phyloP scores from a whole-genome alignment of 2,329 filamentous ascomycete species.

The Akanthomyces lecanii region DNA sequence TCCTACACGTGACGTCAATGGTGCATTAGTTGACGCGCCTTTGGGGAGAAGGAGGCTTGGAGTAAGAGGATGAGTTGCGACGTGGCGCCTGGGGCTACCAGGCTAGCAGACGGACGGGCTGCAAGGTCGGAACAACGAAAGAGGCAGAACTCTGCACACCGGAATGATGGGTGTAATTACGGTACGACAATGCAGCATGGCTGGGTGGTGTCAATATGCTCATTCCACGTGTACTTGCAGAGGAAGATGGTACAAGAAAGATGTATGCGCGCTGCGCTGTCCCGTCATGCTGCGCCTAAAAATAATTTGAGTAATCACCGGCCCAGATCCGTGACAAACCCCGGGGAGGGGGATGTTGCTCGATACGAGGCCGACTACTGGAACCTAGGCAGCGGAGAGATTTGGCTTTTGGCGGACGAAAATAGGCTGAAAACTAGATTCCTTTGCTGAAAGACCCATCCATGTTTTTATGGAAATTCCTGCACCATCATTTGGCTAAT shows the following conservation, averaged over 20 bases:
- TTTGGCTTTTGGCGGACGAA: not conserved
- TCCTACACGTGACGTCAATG: not conserved
- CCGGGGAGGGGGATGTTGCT: not conserved
- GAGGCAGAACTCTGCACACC: not conserved
- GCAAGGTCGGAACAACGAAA: not conserved
- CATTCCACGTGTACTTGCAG: not conserved
- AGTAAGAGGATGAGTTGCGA: not conserved
- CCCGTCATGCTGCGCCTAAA: not conserved
- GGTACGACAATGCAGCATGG: not conserved
- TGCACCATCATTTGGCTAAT: not conserved
- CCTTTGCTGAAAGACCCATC: not conserved
- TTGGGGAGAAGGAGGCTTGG: too few relatives aligned
- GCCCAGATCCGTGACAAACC: not conserved
- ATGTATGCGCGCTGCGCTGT: not conserved
- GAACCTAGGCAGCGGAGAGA: not conserved
- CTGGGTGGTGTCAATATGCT: not conserved
- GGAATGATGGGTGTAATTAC: too few relatives aligned
- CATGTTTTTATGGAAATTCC: not conserved
- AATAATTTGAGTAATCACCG: not conserved
- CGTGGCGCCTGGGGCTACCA: not conserved
- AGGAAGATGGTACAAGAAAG: not conserved
- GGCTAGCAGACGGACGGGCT: not conserved
- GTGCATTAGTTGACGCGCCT: not conserved
- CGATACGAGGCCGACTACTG: not conserved
- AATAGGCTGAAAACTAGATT: not conserved